Base-by-base conservation (phyloP, 345 rosid genomes). In the Eucalyptus erythrocorys region DNA sequence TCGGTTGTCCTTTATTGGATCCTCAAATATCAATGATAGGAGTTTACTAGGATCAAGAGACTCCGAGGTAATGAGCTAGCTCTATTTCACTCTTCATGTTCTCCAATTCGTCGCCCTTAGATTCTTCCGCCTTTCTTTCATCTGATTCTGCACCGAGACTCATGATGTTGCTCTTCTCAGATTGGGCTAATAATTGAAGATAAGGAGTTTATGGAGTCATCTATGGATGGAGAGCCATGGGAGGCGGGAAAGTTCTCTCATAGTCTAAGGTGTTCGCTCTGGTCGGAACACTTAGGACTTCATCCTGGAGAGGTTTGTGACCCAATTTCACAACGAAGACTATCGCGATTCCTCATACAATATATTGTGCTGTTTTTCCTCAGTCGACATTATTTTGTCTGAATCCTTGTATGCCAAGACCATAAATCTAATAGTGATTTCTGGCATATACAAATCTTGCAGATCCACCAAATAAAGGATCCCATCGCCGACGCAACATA, bases 41-140 rank as follows among this genome's bases (percentile, higher is more conserved):
- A 96, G 99, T 90, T 92, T 97, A 92, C 99, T 97, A 68, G 99
- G 99, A 86, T 96, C 99, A 59, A 92, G 99, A 88, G 99, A 97
- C 89, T 96, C 99, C 2, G 99, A 97, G 99, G 99, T 96, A 94
- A 2, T 13, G 59, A n/a, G 45, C 88, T 57, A 57, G 42, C 81
- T 26, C 30, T 32, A 40, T 47, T 43, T 40, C 79, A 40, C 47
- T 76, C 84, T 71, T 71, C 84, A 76, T 0, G 30, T 76, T 76
- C 47, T 76, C 82, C 82, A 76, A 10, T 76, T 11, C 47, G 24
- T 40, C 24, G 1, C 84, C 12, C 84, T 22, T 76, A 37, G 1
- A 22, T 40, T 76, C 84, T 76, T 9, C 8, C 2, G 16, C 4
- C 16, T 5, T 76, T 11, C 84, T 40, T 76, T 40, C 27, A 40